phyloP scores from a whole-genome alignment of 176 grass and related monocot species.

The Musa itinerans region DNA sequence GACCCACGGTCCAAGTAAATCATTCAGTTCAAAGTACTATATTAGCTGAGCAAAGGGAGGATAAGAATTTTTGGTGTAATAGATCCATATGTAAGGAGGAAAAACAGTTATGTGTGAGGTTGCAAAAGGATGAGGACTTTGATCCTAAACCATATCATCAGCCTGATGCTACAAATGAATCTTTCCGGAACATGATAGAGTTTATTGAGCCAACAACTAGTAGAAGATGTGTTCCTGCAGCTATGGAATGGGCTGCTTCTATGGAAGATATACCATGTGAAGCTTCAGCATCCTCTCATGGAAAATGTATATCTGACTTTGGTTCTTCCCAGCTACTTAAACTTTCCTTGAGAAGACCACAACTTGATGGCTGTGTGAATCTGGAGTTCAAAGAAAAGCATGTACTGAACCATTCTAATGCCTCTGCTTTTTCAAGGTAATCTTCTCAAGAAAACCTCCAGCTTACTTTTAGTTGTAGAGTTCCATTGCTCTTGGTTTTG shows the following conservation, averaged over 20 bases:
- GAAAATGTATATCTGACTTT: conserved; percentile 30
- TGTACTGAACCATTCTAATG: conserved; percentile 78
- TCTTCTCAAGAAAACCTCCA: background rate
- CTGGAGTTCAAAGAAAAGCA: conserved; percentile 44
- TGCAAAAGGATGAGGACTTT: conserved; percentile 8
- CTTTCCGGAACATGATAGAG: conserved; percentile 32
- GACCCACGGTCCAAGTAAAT: conserved; percentile 23
- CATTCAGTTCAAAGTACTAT: background rate
- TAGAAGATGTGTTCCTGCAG: conserved; percentile 28
- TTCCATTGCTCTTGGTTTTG: background rate
- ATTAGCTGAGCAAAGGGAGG: conserved; percentile 26
- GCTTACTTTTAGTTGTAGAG: background rate
- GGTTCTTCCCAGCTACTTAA: conserved; percentile 32
- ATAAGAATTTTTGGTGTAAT: conserved; percentile 29
- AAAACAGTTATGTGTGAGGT: conserved; percentile 20
- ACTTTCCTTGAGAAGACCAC: conserved; percentile 27
- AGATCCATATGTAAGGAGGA: conserved; percentile 29
- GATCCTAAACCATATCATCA: conserved; percentile 28
- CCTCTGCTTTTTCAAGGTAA: conserved; percentile 49
- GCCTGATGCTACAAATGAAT: conserved; percentile 18
- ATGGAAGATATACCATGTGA: conserved; percentile 24
- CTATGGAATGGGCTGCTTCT: conserved; percentile 24
- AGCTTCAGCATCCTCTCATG: conserved; percentile 32
- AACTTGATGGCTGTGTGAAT: conserved; percentile 27
- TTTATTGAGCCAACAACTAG: conserved; percentile 27